These are phyloP conservation scores for Agrostemma githago DNA, from an alignment of 148 eudicot genomes.

Conservation along the genomic window DNA sequence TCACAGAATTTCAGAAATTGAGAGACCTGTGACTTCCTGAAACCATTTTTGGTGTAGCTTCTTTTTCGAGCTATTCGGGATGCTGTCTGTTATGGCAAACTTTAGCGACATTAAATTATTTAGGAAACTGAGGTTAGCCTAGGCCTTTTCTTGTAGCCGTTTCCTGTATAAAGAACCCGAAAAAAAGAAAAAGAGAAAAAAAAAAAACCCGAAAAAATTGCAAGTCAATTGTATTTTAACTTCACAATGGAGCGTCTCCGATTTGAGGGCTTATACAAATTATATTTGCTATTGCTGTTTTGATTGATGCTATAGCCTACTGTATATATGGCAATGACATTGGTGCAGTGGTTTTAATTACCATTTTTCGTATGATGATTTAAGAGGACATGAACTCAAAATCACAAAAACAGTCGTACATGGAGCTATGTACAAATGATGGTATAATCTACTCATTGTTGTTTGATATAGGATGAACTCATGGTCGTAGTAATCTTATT, in stretches of 20 bases:
- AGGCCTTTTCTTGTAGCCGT: conserved; percentile 10
- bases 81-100: not conserved
- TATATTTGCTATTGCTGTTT: not conserved
- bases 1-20: conserved; percentile 15
- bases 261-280: conserved; percentile 18
- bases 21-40: conserved; percentile 6
- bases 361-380: no score
- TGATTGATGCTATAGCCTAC: no score
- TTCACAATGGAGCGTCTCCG: conserved; percentile 24
- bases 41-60: not conserved
- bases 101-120: conserved; percentile 2
- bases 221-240: conserved; percentile 23
- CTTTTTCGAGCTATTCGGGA: not conserved
- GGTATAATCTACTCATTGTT: no score
- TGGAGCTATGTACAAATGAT: no score
- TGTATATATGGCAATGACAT: no score
- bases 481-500: no score
- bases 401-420: no score
- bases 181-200: not conserved
- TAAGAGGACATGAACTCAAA: no score
- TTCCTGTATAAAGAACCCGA: conserved; percentile 14
- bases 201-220: not conserved
- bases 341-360: no score
- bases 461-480: no score
- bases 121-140: conserved; percentile 15